Percentiles rank a stretch among this genome's conserved stretches.
phyloP scores from a whole-genome alignment of 768 basidiomycete genomes.

The Mrakia gelida region DNA sequence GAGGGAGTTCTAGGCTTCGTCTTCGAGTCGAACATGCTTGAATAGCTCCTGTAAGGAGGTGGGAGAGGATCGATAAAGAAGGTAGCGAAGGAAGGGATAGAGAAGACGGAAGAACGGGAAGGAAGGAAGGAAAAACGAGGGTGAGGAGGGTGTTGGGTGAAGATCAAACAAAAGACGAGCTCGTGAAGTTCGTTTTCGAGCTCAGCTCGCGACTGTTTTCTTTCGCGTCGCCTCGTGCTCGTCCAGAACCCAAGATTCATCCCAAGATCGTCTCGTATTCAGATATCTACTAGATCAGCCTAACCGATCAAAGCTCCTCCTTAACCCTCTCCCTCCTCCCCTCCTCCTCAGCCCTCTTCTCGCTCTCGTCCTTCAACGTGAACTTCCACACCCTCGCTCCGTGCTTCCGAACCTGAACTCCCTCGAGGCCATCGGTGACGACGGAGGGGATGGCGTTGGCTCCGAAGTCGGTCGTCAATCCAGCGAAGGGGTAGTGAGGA shows the following conservation, averaged over 20 bases:
- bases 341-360: constrained; percentile 6
- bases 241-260: not conserved
- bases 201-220: no score
- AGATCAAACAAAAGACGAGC: not conserved
- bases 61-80: no score
- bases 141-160: not conserved
- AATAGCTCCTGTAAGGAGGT: no score
- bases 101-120: not conserved
- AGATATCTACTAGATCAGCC: not conserved
- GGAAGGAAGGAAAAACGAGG: not conserved
- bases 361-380: not conserved
- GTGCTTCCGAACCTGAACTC: constrained; percentile 16
- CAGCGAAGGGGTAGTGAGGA: constrained; percentile 7
- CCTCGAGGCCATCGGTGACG: not conserved
- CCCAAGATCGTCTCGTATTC: not conserved
- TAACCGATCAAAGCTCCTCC: not conserved
- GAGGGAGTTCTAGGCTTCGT: not conserved
- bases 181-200: not conserved
- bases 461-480: constrained; percentile 6
- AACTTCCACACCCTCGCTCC: constrained; percentile 28
- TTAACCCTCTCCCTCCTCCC: not conserved
- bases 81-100: not conserved
- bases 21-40: not conserved
- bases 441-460: not conserved
- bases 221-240: not conserved